These are phyloP conservation scores for Ophiostoma australiae DNA, from an alignment of 2,329 filamentous ascomycete species.

Conservation along the genomic window DNA sequence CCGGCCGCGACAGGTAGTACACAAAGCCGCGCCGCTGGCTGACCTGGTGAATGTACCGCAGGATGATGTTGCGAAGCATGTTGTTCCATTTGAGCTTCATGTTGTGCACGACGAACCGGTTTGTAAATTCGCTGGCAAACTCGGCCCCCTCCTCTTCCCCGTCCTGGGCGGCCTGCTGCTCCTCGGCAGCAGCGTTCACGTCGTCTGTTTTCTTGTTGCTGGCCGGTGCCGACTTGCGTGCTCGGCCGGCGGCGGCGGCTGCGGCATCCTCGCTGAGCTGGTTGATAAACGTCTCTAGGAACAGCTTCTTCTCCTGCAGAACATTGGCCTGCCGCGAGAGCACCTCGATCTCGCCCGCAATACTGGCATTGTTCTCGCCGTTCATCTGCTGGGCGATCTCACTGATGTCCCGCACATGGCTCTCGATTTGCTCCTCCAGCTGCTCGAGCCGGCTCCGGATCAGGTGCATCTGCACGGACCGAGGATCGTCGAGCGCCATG, in stretches of 20 bases:
- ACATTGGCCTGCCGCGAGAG: slow-evolving; percentile 52
- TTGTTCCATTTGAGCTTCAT: slow-evolving; percentile 99
- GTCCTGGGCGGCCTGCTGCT: neutral
- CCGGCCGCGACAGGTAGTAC: slow-evolving; percentile 92
- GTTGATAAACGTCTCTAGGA: slow-evolving; percentile 54
- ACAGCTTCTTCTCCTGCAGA: slow-evolving; percentile 53
- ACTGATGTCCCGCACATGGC: slow-evolving; percentile 66
- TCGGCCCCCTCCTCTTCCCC: slow-evolving; percentile 64
- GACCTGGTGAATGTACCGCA: slow-evolving; percentile 96
- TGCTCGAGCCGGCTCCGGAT: slow-evolving; percentile 76
- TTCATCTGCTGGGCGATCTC: slow-evolving; percentile 67
- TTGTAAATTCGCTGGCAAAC: slow-evolving; percentile 92
- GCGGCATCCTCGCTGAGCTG: slow-evolving; percentile 41
- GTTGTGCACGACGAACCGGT: slow-evolving; percentile 97
- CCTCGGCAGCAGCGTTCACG: neutral
- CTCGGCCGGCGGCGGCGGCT: slow-evolving; percentile 26
- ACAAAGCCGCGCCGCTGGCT: slow-evolving; percentile 93
- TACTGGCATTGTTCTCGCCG: slow-evolving; percentile 40
- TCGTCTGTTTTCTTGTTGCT: neutral
- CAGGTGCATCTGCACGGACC: slow-evolving; percentile 79
- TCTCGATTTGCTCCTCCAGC: slow-evolving; percentile 70
- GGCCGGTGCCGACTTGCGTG: neutral
- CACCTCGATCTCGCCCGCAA: slow-evolving; percentile 57
- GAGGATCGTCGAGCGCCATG: slow-evolving; percentile 86
- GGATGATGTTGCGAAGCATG: slow-evolving; percentile 85